phyloP scores from a whole-genome alignment of 108 stramenopile genomes.

The Nitzschia sp. region DNA sequence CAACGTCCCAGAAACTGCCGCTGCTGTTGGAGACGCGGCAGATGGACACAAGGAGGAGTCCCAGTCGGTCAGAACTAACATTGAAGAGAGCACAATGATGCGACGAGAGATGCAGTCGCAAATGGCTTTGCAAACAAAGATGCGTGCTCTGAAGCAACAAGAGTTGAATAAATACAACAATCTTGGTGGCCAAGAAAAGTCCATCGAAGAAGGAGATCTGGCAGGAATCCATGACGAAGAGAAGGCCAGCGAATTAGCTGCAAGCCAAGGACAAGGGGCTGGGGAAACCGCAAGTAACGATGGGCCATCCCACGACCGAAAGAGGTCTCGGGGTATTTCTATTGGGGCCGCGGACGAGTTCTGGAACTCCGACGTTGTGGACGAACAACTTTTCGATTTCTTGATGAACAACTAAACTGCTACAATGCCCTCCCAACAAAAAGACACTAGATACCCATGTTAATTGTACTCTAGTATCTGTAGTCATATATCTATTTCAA shows the following conservation, averaged over 20 bases:
- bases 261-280: constrained; percentile 30
- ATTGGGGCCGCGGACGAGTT: constrained; percentile 53
- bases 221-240: constrained; percentile 8
- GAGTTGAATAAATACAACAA: constrained; percentile 68
- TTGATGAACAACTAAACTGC: constrained; percentile 56
- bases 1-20: neutral
- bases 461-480: too few relatives aligned
- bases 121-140: constrained; percentile 80
- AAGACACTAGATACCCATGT: too few relatives aligned
- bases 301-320: constrained; percentile 4
- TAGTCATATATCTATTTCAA: too few relatives aligned
- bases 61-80: constrained; percentile 40
- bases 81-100: constrained; percentile 78
- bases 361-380: constrained; percentile 71
- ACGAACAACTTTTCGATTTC: constrained; percentile 85
- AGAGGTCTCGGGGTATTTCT: constrained; percentile 29
- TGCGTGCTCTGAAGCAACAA: constrained; percentile 78
- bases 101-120: constrained; percentile 83
- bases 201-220: neutral
- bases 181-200: constrained; percentile 1
- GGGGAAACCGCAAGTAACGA: constrained; percentile 38
- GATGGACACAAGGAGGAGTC: neutral
- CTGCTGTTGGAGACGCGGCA: neutral
- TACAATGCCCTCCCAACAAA: too few relatives aligned
- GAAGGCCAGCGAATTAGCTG: neutral